A percentile compares a stretch with the other conserved stretches of the same genome.
These are phyloP conservation scores for Xerophyta viscosa DNA, from an alignment of 106 monocot species.

Conservation along the genomic window DNA sequence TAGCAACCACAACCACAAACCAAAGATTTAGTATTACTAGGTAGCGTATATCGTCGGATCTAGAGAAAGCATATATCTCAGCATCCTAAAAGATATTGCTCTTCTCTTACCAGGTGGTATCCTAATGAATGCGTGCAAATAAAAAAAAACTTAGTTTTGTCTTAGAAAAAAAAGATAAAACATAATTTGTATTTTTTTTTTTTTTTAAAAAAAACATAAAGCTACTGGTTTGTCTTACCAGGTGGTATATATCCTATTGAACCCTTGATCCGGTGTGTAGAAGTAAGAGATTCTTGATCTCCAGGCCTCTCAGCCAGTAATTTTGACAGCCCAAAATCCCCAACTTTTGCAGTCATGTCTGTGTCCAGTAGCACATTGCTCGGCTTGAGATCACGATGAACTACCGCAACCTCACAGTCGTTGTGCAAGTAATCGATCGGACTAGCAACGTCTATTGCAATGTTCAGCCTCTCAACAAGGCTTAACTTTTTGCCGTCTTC, in stretches of 20 bases:
- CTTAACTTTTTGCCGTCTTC: constrained; percentile 8
- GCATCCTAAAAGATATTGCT: too few relatives aligned
- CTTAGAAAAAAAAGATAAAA: background rate
- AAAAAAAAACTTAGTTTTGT: too few relatives aligned
- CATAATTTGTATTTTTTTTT: background rate
- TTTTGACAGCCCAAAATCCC: constrained; percentile 28
- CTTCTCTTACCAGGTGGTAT: too few relatives aligned
- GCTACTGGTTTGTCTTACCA: constrained; percentile 5
- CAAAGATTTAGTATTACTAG: too few relatives aligned
- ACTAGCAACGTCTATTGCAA: constrained; percentile 24
- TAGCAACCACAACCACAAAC: too few relatives aligned
- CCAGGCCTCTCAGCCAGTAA: constrained; percentile 6
- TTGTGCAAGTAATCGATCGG: constrained; percentile 36
- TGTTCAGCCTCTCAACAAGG: constrained; percentile 11
- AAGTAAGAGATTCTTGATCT: constrained; percentile 1
- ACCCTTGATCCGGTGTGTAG: constrained; percentile 18
- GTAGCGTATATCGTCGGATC: too few relatives aligned
- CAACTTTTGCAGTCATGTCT: constrained; percentile 26
- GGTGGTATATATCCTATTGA: constrained; percentile 43
- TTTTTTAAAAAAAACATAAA: background rate
- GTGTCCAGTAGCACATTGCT: constrained; percentile 29
- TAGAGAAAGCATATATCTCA: background rate
- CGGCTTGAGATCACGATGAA: constrained; percentile 39
- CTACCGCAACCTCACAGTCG: constrained; percentile 15
- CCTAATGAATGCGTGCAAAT: background rate